A percentile compares a stretch with the other conserved stretches of the same genome.
phyloP scores from a whole-genome alignment of 371 early-diverging fungal genomes.

The Mortierella sp. region DNA sequence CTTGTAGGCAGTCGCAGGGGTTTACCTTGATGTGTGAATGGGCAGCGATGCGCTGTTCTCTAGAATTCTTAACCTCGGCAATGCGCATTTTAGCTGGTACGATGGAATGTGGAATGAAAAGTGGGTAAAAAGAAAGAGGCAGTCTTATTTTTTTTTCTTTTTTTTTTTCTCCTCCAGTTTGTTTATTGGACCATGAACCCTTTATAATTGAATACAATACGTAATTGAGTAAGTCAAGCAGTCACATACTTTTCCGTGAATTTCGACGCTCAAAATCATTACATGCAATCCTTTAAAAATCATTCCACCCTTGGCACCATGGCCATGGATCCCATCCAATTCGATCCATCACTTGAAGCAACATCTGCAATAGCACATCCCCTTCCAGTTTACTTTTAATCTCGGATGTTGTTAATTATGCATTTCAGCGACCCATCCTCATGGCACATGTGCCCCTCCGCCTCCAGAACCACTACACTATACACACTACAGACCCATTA shows the following conservation, averaged over 20 bases:
- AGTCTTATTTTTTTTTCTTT: conserved; percentile 12
- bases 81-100: conserved; percentile 73
- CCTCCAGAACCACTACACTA: not conserved
- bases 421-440: conserved; percentile 13
- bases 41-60: conserved; percentile 93
- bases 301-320: conserved; percentile 16
- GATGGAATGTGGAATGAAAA: not conserved
- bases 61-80: conserved; percentile 85
- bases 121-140: not conserved
- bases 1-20: not conserved
- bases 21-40: conserved; percentile 93
- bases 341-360: not conserved
- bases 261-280: not conserved
- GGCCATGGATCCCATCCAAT: conserved; percentile 11
- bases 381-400: conserved; percentile 8
- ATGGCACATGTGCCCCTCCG: conserved; percentile 4
- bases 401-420: not conserved
- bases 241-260: not conserved
- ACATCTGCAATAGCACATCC: not conserved
- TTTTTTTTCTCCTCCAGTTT: not conserved
- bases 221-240: not conserved
- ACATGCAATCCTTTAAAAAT: not conserved
- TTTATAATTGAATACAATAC: not conserved
- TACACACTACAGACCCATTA: conserved; percentile 1
- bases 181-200: conserved; percentile 12